Conservation (phyloP, 2,329 filamentous ascomycete species). For the Fusarium acutatum region DNA sequence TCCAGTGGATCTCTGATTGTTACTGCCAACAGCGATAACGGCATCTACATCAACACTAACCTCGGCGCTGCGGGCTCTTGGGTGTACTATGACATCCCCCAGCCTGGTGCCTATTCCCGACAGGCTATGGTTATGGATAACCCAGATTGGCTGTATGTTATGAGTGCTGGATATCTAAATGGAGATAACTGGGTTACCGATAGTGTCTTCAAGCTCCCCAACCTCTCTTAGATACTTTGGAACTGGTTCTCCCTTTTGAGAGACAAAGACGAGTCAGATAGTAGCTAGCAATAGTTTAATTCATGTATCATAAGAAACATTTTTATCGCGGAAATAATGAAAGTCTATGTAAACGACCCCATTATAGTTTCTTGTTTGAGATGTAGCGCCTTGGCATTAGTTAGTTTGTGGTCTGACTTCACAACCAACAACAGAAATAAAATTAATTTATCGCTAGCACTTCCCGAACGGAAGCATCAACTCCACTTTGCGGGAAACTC, state of each 20-base stretch:
- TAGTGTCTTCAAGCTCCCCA: constrained; percentile 10
- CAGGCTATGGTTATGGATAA: constrained; percentile 10
- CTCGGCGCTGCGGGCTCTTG: constrained; percentile 1
- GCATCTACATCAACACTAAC: constrained; percentile 12
- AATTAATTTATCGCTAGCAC: not conserved
- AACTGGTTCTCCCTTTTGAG: accelerated
- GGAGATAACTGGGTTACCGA: constrained; percentile 5
- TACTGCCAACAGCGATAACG: not conserved
- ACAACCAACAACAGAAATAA: not conserved
- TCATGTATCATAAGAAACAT: accelerated
- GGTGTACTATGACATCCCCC: constrained; percentile 9
- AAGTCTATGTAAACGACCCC: accelerated
- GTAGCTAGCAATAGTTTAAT: accelerated
- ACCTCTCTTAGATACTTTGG: not conserved
- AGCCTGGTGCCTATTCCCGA: constrained; percentile 14
- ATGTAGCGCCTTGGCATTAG: not conserved
- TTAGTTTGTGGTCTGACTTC: not conserved
- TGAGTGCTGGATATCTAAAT: not conserved
- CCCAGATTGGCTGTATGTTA: constrained; percentile 4
- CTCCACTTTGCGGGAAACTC: not conserved
- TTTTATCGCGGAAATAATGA: not conserved
- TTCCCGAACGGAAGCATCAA: not conserved
- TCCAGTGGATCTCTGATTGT: not conserved
- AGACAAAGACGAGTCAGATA: accelerated
- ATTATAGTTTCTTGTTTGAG: not conserved